These are phyloP conservation scores for Lathyrus oleraceus DNA, from an alignment of 306 rosid species.

Conservation along the genomic window DNA sequence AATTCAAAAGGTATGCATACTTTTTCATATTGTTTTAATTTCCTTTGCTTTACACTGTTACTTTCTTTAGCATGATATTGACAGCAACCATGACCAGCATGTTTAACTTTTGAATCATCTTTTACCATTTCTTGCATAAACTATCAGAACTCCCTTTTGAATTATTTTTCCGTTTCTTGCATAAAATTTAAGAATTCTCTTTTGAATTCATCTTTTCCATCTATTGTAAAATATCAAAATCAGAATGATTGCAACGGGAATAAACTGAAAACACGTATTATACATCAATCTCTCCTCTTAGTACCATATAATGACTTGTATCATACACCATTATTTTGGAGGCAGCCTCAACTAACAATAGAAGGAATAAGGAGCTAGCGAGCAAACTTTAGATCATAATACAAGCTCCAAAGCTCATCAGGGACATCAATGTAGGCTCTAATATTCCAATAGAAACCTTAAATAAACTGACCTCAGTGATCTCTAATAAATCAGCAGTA, in stretches of 20 bases:
- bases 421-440: too few relatives aligned
- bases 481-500: not conserved
- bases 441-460: not conserved
- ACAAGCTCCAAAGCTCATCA: too few relatives aligned
- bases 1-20: constrained; percentile 38
- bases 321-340: too few relatives aligned
- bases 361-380: not conserved
- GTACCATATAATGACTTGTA: too few relatives aligned
- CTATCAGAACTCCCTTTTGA: constrained; percentile 35
- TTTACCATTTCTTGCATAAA: constrained; percentile 34
- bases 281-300: too few relatives aligned
- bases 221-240: not conserved
- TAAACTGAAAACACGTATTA: not conserved
- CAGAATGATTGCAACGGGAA: constrained; percentile 3
- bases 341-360: not conserved
- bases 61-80: constrained; percentile 35
- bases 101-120: constrained; percentile 34
- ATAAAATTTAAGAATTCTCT: constrained; percentile 33
- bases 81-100: constrained; percentile 47
- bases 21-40: constrained; percentile 4
- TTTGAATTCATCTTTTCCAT: constrained; percentile 36
- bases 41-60: constrained; percentile 10
- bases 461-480: too few relatives aligned
- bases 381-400: not conserved
- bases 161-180: constrained; percentile 24